A percentile compares a stretch with the other conserved stretches of the same genome.
Evolutionary conservation across 1,284 basidiomycete species (phyloP).

Genomic region (Leccinum holopus): DNA sequence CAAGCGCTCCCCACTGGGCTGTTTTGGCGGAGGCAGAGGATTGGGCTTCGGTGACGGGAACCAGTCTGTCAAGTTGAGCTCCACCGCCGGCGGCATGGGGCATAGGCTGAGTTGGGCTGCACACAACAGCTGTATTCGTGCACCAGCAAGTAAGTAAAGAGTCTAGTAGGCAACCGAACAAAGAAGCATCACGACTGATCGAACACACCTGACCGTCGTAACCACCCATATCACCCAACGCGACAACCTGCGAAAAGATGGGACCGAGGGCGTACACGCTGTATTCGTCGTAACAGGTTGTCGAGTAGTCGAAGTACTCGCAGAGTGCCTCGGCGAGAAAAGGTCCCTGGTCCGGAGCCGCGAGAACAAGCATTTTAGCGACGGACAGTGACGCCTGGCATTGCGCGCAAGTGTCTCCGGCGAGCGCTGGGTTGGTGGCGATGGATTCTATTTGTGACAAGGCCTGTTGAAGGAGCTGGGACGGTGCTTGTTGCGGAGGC

Average conservation of each 20-base stretch:
- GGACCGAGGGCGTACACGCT: conserved; percentile 50
- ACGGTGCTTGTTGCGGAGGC: conserved; percentile 49
- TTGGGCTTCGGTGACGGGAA: conserved; percentile 67
- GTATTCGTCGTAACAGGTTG: conserved; percentile 51
- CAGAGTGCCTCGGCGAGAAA: conserved; percentile 58
- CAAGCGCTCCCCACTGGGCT: conserved; percentile 60
- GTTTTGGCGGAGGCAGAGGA: conserved; percentile 53
- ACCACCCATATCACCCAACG: conserved; percentile 61
- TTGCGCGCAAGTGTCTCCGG: conserved; percentile 52
- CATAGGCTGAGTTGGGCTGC: conserved; percentile 49
- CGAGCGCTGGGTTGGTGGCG: conserved; percentile 46
- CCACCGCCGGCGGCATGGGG: conserved; percentile 48
- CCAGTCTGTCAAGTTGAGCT: conserved; percentile 53
- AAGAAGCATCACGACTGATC: not conserved
- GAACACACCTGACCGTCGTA: conserved; percentile 61
- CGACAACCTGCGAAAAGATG: conserved; percentile 62
- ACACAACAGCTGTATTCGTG: conserved; percentile 45
- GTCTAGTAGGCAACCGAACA: not conserved
- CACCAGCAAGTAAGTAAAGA: conserved; percentile 18
- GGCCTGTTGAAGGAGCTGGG: conserved; percentile 48
- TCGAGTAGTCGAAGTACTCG: conserved; percentile 51
- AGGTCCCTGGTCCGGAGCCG: conserved; percentile 61
- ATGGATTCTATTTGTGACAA: conserved; percentile 54
- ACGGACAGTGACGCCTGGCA: conserved; percentile 61
- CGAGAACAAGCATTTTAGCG: conserved; percentile 62